A percentile compares a stretch with the other conserved stretches of the same genome.
Conservation (phyloP, 2,329 filamentous ascomycete species). For the Aspergillaceae sp. region DNA sequence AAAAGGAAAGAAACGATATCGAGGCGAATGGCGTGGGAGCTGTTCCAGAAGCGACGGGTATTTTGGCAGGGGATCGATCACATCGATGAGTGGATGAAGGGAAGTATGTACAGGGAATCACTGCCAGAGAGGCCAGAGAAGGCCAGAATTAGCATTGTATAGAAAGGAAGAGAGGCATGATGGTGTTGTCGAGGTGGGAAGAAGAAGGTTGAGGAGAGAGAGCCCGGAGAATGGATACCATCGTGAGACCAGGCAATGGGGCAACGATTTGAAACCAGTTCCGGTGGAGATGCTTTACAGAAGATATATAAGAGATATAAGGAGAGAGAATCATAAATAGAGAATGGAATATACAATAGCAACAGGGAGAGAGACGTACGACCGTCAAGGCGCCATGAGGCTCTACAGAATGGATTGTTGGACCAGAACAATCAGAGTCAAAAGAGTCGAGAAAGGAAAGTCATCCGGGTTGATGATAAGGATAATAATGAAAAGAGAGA, state of each 20-base stretch:
- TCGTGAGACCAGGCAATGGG: constrained; percentile 1
- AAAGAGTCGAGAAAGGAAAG: constrained; percentile 2
- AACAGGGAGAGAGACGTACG: constrained; percentile 17
- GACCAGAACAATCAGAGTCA: background rate
- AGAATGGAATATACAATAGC: background rate
- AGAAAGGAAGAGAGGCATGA: constrained; percentile 16
- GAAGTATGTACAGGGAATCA: constrained; percentile 2
- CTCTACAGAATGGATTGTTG: background rate
- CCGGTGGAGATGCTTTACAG: too few species aligned
- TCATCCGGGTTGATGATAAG: too few species aligned
- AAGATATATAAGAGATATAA: too few species aligned
- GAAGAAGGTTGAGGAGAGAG: constrained; percentile 4
- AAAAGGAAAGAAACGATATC: constrained; percentile 6
- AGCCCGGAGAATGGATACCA: background rate
- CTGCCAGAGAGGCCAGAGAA: background rate
- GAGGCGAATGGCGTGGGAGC: background rate
- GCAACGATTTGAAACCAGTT: background rate
- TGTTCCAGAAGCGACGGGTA: too few species aligned
- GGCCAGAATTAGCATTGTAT: constrained; percentile 5
- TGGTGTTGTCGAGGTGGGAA: constrained; percentile 1
- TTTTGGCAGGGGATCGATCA: constrained; percentile 8
- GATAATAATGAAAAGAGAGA: background rate
- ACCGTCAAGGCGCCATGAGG: constrained; percentile 26
- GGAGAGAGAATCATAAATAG: too few species aligned
- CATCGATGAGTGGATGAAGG: constrained; percentile 16